Conservation (phyloP, 345 rosid genomes). For the Arabis alpina region DNA sequence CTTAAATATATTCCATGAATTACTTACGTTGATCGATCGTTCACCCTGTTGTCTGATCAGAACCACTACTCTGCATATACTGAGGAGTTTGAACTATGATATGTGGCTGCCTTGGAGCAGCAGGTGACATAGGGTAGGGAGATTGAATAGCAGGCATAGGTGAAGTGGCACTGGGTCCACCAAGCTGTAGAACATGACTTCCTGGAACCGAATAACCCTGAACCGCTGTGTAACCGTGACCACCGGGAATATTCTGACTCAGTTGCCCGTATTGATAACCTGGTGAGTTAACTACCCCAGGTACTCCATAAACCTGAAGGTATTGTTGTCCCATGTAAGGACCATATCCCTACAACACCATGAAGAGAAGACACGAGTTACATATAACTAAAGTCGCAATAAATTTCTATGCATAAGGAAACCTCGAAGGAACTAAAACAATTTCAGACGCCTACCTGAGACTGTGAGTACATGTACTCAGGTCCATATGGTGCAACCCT, state of each 20-base stretch:
- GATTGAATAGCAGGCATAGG: conserved; percentile 67
- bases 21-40: conserved; percentile 57
- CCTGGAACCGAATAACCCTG: conserved; percentile 79
- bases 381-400: neutral
- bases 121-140: conserved; percentile 67
- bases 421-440: conserved; percentile 21
- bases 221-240: conserved; percentile 67
- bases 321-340: conserved; percentile 80
- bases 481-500: conserved; percentile 81
- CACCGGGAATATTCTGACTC: conserved; percentile 66
- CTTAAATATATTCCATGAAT: conserved; percentile 10
- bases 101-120: conserved; percentile 64
- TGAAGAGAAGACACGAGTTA: conserved; percentile 7
- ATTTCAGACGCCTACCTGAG: conserved; percentile 38
- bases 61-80: conserved; percentile 75
- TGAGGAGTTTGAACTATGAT: conserved; percentile 78
- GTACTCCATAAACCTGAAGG: conserved; percentile 83
- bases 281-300: conserved; percentile 63
- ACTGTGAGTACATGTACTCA: conserved; percentile 86
- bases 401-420: neutral
- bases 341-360: conserved; percentile 64
- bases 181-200: conserved; percentile 68
- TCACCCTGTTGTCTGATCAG: conserved; percentile 90
- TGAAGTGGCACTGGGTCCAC: conserved; percentile 64
- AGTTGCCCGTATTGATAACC: conserved; percentile 73